Evolutionary conservation across 2,329 filamentous ascomycete species (phyloP), one percentile per base, ranked within the genome.

Genomic region (Teratosphaeria gauchensis): DNA sequence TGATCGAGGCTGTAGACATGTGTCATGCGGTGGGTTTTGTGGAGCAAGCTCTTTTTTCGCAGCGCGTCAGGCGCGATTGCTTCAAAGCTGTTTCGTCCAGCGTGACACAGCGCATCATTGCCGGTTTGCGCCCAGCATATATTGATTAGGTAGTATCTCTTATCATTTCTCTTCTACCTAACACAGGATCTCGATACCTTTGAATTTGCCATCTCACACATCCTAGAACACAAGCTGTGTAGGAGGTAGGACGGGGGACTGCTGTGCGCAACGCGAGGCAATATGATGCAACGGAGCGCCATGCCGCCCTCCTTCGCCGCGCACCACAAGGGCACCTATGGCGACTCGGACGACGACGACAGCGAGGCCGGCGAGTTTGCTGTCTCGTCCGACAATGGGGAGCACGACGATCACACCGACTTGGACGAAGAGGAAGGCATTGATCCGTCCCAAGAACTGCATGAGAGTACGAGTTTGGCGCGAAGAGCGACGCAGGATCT

Each of bases 221-320:
- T 48, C 42, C 42, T 48, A 24, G 7, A 24, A 21, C n/a, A 48
- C 42, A 24, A 48, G n/a, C 42, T 48, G n/a, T n/a, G 42, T 6
- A 48, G 19, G 19, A 48, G 1, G 35, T 38, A 38, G 8, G 42
- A 48, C 42, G 9, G 19, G 19, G 19, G 42, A 19, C 42, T 48
- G 42, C 7, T 19, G 42, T 19, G 42, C 42, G n/a, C n/a, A 19
- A 16, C 42, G 42, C n/a, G n/a, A 46, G n/a, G 42, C 42, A 48
- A 31, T 55, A 68, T 65, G 64, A 67, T 69, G 67, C 68, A 69
- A 59, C 63, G 68, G 35, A 66, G 60, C 62, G 58, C 67, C 35
- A 66, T 69, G 61, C 63, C 64, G 56, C 63, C 66, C 14, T 64
- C 66, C 7, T 65, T 66, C 61, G 56, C 64, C 21, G 58, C 66